Conservation (phyloP, 148 eudicot species). For the Cornus suecica region DNA sequence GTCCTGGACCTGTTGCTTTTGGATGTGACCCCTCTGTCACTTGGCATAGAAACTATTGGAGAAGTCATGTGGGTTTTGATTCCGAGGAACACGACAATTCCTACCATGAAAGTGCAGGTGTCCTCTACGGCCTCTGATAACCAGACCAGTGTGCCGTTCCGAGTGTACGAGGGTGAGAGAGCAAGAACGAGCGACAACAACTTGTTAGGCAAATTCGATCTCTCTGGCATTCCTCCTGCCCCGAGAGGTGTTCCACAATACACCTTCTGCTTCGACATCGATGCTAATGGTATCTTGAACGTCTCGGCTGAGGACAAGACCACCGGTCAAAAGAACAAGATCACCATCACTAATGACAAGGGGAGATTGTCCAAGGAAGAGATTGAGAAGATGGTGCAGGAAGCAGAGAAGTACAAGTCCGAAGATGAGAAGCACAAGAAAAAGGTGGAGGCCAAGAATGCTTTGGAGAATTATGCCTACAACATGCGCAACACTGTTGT, state of each 20-base stretch:
- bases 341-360: conserved; percentile 28
- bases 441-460: conserved; percentile 26
- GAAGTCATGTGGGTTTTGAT: no score
- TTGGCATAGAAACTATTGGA: no score
- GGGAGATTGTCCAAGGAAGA: conserved; percentile 35
- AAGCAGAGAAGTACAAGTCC: conserved; percentile 30
- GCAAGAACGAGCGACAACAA: background rate
- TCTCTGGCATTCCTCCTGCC: background rate
- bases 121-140: background rate
- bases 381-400: conserved; percentile 33
- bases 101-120: background rate
- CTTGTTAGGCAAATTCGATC: background rate
- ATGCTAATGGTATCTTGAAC: no score
- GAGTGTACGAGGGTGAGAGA: background rate
- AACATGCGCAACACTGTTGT: no score
- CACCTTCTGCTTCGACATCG: no score
- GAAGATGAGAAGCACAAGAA: conserved; percentile 35
- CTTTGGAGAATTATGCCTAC: conserved; percentile 32
- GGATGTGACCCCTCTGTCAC: no score
- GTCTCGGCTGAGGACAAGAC: no score
- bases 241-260: no score
- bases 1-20: no score
- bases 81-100: background rate
- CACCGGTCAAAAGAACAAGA: background rate
- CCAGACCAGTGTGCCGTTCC: background rate